phyloP scores from a whole-genome alignment of 108 stramenopile genomes.

The Cylindrotheca closterium region DNA sequence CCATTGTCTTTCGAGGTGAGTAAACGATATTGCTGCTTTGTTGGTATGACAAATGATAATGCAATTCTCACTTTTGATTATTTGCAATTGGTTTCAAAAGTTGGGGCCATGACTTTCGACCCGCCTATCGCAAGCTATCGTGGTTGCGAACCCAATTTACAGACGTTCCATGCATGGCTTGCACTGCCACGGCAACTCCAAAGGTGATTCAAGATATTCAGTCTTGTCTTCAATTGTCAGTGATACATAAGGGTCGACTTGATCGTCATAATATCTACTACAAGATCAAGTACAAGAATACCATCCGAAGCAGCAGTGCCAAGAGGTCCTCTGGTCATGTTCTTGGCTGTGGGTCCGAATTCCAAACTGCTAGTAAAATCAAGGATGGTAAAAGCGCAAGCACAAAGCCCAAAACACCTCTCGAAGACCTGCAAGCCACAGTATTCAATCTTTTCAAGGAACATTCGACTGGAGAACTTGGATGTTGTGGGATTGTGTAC shows the following conservation, averaged over 20 bases:
- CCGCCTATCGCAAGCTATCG: slow-evolving; percentile 59
- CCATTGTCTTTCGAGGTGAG: slow-evolving; percentile 85
- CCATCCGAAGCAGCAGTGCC: background rate
- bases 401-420: background rate
- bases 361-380: background rate
- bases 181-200: slow-evolving; percentile 95
- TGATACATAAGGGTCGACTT: slow-evolving; percentile 69
- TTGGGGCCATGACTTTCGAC: slow-evolving; percentile 95
- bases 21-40: too few species aligned
- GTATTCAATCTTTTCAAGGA: background rate
- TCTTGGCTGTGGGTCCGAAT: too few species aligned
- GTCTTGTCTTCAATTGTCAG: slow-evolving; percentile 46
- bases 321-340: too few species aligned
- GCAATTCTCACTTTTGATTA: background rate
- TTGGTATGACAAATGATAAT: too few species aligned
- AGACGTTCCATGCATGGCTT: slow-evolving; percentile 76
- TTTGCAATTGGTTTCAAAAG: background rate
- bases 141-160: slow-evolving; percentile 83
- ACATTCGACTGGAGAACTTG: slow-evolving; percentile 2
- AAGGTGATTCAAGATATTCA: slow-evolving; percentile 82
- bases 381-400: background rate
- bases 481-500: slow-evolving; percentile 91
- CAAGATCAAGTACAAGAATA: slow-evolving; percentile 55
- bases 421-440: background rate
- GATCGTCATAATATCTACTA: slow-evolving; percentile 95